Base-by-base conservation (phyloP, 129 eudicot genomes). In the Scalesia atractyloides region DNA sequence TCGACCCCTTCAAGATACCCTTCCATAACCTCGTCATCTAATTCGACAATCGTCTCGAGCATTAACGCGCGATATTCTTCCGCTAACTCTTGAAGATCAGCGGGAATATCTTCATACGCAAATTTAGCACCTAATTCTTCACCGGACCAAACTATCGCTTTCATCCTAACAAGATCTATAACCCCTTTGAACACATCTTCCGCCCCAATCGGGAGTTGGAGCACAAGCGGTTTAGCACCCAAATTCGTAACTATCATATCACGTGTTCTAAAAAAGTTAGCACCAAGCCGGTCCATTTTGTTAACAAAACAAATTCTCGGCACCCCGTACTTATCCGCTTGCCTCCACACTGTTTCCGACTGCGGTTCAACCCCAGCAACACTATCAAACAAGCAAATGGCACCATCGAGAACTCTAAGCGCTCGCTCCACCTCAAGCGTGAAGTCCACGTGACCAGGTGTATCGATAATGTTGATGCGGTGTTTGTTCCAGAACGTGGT, bases 371-470 rank as follows among this genome's bases (percentile, higher is more conserved):
- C 99, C 7, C 99, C 99, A 39, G 99, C 96, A 62, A 95, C 99
- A 78, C 97, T 90, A 69, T 95, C 99, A 3, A 95, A 95, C 76
- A 95, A 74, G 67, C 99, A 95, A 36, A 95, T 85, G 18, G 99
- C 99, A 48, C 99, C 99, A 72, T 95, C 99, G 49, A 95, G 78
- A 56, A 95, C 99, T 81, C 99, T 79, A 24, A 95, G 99, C 4
- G 99, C 99, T 0, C 99, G 96, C 76, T 95, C 99, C 19, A 95
- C 99, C 76, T 90, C 99, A 18, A 95, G 95, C n/a, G 98, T 94
- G 88, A 94, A 94, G 84, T 94, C 98, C 17, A 94, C 98, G 33
- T 94, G 98, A 67, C 98, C 98, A 1, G 99, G 99, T 0, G 99
- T 95, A 47, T 95, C 99, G 19, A 95, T 95, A n/a, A 95, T 95